Conservation (phyloP, 371 early-diverging fungal species). For the Mucor lusitanicus region DNA sequence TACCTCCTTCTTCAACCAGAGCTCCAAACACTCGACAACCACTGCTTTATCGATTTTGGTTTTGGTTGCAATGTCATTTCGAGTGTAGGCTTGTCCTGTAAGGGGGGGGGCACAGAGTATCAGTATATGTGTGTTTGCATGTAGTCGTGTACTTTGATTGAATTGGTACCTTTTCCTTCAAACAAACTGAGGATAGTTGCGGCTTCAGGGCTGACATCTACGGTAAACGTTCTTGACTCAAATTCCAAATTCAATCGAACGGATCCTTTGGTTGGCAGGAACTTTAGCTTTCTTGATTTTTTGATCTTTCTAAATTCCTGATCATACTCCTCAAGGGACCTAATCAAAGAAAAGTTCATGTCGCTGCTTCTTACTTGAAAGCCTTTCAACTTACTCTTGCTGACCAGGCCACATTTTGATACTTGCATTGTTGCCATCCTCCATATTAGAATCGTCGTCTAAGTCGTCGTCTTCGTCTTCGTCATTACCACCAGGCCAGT, state of each 20-base stretch:
- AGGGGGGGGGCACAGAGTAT: background rate
- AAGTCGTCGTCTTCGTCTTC: conserved; percentile 21
- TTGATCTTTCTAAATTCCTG: conserved; percentile 21
- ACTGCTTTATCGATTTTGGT: conserved; percentile 1
- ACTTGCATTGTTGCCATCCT: background rate
- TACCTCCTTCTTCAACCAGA: conserved; percentile 26
- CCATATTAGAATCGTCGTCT: conserved; percentile 16
- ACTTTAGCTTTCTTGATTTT: conserved; percentile 28
- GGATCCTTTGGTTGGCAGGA: conserved; percentile 27
- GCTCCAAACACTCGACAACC: conserved; percentile 20
- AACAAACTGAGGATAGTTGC: conserved; percentile 32
- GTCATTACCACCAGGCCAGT: conserved; percentile 37
- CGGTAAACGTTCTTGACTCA: conserved; percentile 4
- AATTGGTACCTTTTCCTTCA: conserved; percentile 19
- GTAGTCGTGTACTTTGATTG: background rate
- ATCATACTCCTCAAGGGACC: conserved; percentile 20
- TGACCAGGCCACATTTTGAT: conserved; percentile 4
- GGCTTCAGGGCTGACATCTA: conserved; percentile 24
- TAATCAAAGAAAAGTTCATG: background rate
- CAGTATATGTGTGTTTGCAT: background rate
- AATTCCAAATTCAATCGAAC: conserved; percentile 34
- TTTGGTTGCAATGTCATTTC: conserved; percentile 15
- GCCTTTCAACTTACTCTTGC: background rate
- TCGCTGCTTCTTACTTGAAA: too few species aligned
- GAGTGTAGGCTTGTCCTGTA: conserved; percentile 11